These are phyloP conservation scores for Penicillium sp. DNA, from an alignment of 2,329 filamentous ascomycete species.

Conservation along the genomic window DNA sequence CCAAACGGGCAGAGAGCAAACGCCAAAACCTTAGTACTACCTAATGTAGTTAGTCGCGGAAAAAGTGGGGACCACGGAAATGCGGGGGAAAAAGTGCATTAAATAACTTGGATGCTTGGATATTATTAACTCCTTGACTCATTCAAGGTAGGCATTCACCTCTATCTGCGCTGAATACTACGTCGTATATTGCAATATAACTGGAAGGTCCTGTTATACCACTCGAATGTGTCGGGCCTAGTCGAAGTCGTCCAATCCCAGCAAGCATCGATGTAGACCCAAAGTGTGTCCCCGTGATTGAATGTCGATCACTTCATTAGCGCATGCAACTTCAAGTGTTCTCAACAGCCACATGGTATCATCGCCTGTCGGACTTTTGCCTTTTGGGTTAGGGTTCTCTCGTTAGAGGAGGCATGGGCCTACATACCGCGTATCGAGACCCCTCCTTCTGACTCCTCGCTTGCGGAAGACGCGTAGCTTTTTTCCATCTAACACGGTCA, in stretches of 20 bases:
- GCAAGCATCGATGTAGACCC: neutral
- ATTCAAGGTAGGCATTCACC: no score
- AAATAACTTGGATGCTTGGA: neutral
- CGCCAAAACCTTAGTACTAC: neutral
- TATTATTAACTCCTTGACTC: no score
- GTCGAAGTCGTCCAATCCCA: neutral
- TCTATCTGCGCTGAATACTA: no score
- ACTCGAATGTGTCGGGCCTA: neutral
- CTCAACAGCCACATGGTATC: constrained; percentile 25
- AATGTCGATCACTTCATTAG: neutral
- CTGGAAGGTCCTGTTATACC: neutral
- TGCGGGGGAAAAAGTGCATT: neutral
- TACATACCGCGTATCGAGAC: neutral
- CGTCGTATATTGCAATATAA: neutral
- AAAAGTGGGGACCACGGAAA: neutral
- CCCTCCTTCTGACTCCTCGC: neutral
- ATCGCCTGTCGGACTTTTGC: constrained; percentile 14
- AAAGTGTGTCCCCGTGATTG: constrained; percentile 3
- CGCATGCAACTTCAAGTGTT: constrained; percentile 20
- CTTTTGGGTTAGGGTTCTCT: constrained; percentile 10
- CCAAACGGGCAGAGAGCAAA: neutral
- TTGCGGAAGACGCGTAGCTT: neutral
- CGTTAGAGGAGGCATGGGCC: neutral
- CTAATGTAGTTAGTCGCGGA: no score
- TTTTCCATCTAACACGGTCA: neutral